These are phyloP conservation scores for Rhodofomes roseus DNA, from an alignment of 1,284 basidiomycete species.

Conservation along the genomic window DNA sequence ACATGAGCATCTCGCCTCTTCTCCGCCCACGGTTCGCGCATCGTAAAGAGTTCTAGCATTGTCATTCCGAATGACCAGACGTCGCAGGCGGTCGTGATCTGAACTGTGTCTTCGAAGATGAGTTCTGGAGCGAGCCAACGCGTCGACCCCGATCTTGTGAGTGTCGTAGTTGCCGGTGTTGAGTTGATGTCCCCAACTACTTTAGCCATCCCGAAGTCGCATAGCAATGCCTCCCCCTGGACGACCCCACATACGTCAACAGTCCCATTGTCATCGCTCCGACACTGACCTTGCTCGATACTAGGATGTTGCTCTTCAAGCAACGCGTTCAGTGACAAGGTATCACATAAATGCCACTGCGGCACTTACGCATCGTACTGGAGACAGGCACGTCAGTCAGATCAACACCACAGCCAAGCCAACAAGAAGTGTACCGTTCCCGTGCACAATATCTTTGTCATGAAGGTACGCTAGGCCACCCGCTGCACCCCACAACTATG, in stretches of 20 bases:
- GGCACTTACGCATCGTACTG: slow-evolving; percentile 56
- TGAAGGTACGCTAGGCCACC: slow-evolving; percentile 53
- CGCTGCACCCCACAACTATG: slow-evolving; percentile 45
- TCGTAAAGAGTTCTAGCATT: slow-evolving; percentile 49
- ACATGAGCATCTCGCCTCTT: slow-evolving; percentile 44
- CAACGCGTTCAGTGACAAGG: not conserved
- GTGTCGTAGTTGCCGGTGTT: slow-evolving; percentile 35
- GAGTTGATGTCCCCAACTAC: slow-evolving; percentile 51
- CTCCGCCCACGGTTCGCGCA: slow-evolving; percentile 44
- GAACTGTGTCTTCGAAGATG: slow-evolving; percentile 33
- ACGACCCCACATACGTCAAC: not conserved
- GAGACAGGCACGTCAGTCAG: not conserved
- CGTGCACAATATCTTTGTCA: slow-evolving; percentile 44
- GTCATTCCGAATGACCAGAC: slow-evolving; percentile 58
- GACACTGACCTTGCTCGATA: slow-evolving; percentile 31
- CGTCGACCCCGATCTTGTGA: slow-evolving; percentile 41
- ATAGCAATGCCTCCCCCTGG: slow-evolving; percentile 49
- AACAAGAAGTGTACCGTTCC: slow-evolving; percentile 41
- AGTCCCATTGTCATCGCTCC: not conserved
- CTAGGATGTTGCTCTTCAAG: slow-evolving; percentile 50
- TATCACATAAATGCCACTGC: not conserved
- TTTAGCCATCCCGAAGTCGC: slow-evolving; percentile 62
- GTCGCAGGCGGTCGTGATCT: slow-evolving; percentile 41
- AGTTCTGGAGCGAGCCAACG: slow-evolving; percentile 61
- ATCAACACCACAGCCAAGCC: not conserved